These are phyloP conservation scores for Hypoxylon sp. DNA, from an alignment of 2,329 filamentous ascomycete species.

Conservation along the genomic window DNA sequence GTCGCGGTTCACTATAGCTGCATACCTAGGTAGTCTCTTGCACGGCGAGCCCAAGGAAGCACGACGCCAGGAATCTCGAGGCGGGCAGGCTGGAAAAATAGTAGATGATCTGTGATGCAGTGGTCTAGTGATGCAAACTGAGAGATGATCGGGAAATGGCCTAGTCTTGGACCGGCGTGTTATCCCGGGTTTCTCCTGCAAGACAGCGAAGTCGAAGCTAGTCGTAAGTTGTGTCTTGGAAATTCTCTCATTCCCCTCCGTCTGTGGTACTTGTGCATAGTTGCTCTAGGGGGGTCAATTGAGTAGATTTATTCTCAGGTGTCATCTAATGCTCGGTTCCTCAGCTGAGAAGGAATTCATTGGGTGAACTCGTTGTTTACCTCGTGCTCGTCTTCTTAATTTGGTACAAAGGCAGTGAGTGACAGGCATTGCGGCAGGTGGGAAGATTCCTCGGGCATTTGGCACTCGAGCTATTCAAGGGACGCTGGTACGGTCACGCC, in stretches of 20 bases:
- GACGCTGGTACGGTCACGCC: neutral
- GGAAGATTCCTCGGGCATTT: conserved; percentile 32
- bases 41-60: neutral
- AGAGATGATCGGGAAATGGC: neutral
- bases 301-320: conserved; percentile 18
- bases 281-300: conserved; percentile 4
- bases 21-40: too few species aligned
- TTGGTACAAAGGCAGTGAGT: too few species aligned
- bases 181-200: conserved; percentile 3
- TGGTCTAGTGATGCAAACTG: neutral
- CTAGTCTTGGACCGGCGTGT: conserved; percentile 12
- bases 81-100: neutral
- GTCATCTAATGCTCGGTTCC: conserved; percentile 5
- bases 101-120: neutral
- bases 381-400: neutral
- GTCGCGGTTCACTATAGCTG: too few species aligned
- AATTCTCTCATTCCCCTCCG: conserved; percentile 1
- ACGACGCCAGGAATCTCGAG: neutral
- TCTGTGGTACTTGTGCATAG: neutral
- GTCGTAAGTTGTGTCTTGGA: conserved; percentile 1
- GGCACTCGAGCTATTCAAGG: conserved; percentile 6
- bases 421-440: conserved; percentile 10
- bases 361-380: conserved; percentile 10
- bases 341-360: conserved; percentile 23
- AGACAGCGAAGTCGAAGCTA: conserved; percentile 4